Evolutionary conservation across 1,139 yeast genomes (phyloP).

Genomic region (Geotrichum histeridarum): DNA sequence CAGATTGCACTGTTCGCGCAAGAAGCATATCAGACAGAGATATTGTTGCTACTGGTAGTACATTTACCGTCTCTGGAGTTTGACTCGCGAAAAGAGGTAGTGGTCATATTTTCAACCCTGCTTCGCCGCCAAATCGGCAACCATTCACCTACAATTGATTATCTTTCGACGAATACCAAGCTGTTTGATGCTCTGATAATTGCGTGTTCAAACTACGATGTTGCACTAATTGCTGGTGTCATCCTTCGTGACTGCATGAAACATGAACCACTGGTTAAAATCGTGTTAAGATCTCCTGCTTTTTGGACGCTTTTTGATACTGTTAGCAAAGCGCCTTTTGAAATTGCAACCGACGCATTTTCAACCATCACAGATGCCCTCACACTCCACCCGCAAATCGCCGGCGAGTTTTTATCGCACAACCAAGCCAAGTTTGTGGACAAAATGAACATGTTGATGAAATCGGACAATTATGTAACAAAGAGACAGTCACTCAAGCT

Average conservation of each 20-base stretch:
- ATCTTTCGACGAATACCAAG: slow-evolving; percentile 62
- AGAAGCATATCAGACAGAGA: slow-evolving; percentile 69
- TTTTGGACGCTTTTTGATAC: slow-evolving; percentile 86
- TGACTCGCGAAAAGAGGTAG: slow-evolving; percentile 83
- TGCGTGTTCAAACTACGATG: slow-evolving; percentile 67
- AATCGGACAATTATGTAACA: slow-evolving; percentile 79
- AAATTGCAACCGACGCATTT: slow-evolving; percentile 43
- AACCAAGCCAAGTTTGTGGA: slow-evolving; percentile 48
- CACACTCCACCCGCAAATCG: slow-evolving; percentile 54
- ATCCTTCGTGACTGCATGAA: slow-evolving; percentile 83
- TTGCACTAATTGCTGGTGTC: slow-evolving; percentile 69
- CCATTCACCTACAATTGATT: slow-evolving; percentile 76
- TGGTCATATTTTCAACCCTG: slow-evolving; percentile 65
- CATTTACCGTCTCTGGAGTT: slow-evolving; percentile 67
- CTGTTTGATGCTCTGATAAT: slow-evolving; percentile 57
- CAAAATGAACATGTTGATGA: slow-evolving; percentile 62
- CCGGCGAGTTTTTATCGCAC: slow-evolving; percentile 57
- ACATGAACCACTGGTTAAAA: slow-evolving; percentile 63
- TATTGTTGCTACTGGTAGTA: slow-evolving; percentile 55
- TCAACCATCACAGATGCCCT: slow-evolving; percentile 61
- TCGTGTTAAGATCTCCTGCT: slow-evolving; percentile 50
- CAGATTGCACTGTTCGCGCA: slow-evolving; percentile 63
- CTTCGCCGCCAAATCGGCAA: slow-evolving; percentile 74
- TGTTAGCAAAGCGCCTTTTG: slow-evolving; percentile 28
- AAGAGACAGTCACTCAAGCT: slow-evolving; percentile 85